Evolutionary conservation across 2,329 filamentous ascomycete genomes (phyloP).

Genomic region (Corynespora cassiicola): DNA sequence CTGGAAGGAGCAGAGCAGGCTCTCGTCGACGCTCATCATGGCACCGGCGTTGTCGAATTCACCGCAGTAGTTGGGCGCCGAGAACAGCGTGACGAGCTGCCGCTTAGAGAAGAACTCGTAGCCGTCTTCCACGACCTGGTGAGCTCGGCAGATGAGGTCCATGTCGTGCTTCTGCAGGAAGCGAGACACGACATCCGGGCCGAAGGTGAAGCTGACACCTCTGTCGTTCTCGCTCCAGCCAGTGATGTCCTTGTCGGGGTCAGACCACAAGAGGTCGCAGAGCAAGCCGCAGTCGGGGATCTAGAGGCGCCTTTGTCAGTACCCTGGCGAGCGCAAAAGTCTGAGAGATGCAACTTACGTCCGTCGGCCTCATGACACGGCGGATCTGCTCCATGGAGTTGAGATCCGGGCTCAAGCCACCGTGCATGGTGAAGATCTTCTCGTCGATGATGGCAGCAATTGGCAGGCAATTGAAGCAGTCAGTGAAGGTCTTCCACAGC

Average conservation of each 20-base stretch:
- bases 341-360: slow-evolving; percentile 70
- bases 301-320: slow-evolving; percentile 61
- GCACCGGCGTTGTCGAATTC: slow-evolving; percentile 99
- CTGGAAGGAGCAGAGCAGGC: slow-evolving; percentile 98
- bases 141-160: slow-evolving; percentile 98
- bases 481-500: slow-evolving; percentile 99
- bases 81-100: slow-evolving; percentile 96
- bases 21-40: slow-evolving; percentile 99
- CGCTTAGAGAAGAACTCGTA: slow-evolving; percentile 99
- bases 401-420: slow-evolving; percentile 92
- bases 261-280: slow-evolving; percentile 97
- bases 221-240: slow-evolving; percentile 99
- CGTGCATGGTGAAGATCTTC: slow-evolving; percentile 99
- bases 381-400: slow-evolving; percentile 99
- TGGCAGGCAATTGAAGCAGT: slow-evolving; percentile 98
- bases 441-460: slow-evolving; percentile 99
- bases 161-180: slow-evolving; percentile 99
- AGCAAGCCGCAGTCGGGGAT: slow-evolving; percentile 97
- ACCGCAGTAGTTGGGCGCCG: slow-evolving; percentile 97
- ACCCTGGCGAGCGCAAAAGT: slow-evolving; percentile 22
- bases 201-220: slow-evolving; percentile 98
- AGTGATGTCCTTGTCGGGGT: slow-evolving; percentile 98
- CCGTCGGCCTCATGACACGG: slow-evolving; percentile 96
- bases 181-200: slow-evolving; percentile 93
- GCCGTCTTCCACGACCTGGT: slow-evolving; percentile 98